Conservation (phyloP, 768 basidiomycete species). For the Tricholoma hemisulphureum region DNA sequence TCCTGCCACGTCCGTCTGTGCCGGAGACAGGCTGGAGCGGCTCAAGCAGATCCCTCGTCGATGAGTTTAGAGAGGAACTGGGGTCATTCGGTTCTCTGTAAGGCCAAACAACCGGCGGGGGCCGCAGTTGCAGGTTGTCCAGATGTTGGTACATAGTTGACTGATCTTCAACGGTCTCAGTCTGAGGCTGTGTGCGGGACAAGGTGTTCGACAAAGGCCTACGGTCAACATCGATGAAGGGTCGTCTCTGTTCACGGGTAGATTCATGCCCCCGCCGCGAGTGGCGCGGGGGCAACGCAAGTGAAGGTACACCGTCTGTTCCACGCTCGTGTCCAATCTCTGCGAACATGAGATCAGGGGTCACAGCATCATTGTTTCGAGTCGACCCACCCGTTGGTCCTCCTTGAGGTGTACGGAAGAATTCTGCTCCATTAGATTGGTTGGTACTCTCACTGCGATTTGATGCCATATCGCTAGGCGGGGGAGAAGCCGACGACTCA, state of each 20-base stretch:
- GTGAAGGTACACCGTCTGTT: conserved; percentile 25
- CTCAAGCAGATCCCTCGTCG: conserved; percentile 41
- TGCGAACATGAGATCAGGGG: conserved; percentile 72
- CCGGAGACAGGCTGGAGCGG: conserved; percentile 32
- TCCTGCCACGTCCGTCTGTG: conserved; percentile 52
- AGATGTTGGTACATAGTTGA: conserved; percentile 1
- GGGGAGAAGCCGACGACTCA: conserved; percentile 58
- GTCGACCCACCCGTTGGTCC: conserved; percentile 31
- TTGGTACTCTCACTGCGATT: conserved; percentile 52
- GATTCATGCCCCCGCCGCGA: conserved; percentile 7
- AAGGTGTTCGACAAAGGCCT: background rate
- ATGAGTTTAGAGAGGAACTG: conserved; percentile 25
- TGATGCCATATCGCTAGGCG: conserved; percentile 60
- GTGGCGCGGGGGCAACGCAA: conserved; percentile 8
- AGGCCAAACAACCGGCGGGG: conserved; percentile 35
- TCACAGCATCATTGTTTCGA: conserved; percentile 54
- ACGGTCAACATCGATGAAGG: conserved; percentile 4
- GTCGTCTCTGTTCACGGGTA: conserved; percentile 5
- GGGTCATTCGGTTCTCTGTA: conserved; percentile 41
- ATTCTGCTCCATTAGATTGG: conserved; percentile 52
- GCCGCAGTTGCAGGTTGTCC: background rate
- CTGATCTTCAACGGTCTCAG: background rate
- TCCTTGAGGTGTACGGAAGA: conserved; percentile 59
- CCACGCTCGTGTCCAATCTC: conserved; percentile 78
- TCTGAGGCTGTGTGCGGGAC: background rate